These are phyloP conservation scores for Zelopaecilomyces penicillatus DNA, from an alignment of 2,329 filamentous ascomycete genomes.

Conservation along the genomic window DNA sequence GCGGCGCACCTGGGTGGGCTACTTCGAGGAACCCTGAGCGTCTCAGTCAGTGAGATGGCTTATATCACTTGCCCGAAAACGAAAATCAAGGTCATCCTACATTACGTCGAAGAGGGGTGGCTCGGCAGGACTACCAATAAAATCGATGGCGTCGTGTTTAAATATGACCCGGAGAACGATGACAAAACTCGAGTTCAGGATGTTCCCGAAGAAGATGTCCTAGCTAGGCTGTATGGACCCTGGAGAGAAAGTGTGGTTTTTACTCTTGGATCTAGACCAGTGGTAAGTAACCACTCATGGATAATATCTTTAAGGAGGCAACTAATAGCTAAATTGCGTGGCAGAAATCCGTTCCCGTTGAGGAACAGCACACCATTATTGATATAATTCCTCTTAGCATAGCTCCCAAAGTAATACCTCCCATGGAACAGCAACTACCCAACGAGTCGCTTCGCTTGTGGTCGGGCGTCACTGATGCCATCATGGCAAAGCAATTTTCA, in stretches of 20 bases:
- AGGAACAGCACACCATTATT: slow-evolving; percentile 67
- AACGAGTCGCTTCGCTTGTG: slow-evolving; percentile 89
- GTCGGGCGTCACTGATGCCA: slow-evolving; percentile 79
- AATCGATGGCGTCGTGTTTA: slow-evolving; percentile 84
- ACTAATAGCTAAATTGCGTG: background rate
- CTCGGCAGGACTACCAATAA: slow-evolving; percentile 84
- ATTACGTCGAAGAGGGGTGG: slow-evolving; percentile 94
- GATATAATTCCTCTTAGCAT: slow-evolving; percentile 80
- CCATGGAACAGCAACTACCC: slow-evolving; percentile 66
- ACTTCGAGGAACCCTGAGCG: slow-evolving; percentile 75
- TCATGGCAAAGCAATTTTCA: slow-evolving; percentile 71
- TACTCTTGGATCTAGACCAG: slow-evolving; percentile 49
- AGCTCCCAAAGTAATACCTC: slow-evolving; percentile 70
- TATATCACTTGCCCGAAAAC: slow-evolving; percentile 87
- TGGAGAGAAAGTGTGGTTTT: slow-evolving; percentile 70
- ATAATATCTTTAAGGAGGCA: too few species aligned
- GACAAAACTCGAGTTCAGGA: slow-evolving; percentile 72
- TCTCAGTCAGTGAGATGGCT: slow-evolving; percentile 83
- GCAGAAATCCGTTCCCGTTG: slow-evolving; percentile 37
- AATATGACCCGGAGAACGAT: slow-evolving; percentile 81
- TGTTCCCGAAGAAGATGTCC: slow-evolving; percentile 74
- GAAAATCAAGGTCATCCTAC: slow-evolving; percentile 80
- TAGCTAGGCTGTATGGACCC: slow-evolving; percentile 72
- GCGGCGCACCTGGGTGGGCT: slow-evolving; percentile 87
- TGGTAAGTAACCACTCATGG: slow-evolving; percentile 41